Percentiles rank a stretch among this genome's conserved stretches.
These are phyloP conservation scores for Xerocomus potaroensis DNA, from an alignment of 768 basidiomycete genomes.

Conservation along the genomic window DNA sequence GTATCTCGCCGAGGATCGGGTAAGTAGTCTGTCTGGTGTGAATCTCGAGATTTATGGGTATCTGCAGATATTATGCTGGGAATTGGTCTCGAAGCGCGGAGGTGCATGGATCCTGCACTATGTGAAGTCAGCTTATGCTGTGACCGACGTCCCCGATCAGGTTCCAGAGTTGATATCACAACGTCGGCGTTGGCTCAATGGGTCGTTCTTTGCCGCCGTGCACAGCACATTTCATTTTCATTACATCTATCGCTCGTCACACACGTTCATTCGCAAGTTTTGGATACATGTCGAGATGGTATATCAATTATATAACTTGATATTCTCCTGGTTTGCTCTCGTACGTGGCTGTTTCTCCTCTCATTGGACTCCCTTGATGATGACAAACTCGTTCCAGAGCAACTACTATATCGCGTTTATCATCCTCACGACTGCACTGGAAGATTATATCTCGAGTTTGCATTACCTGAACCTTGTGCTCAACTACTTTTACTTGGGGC, in stretches of 20 bases:
- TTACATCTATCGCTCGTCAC: conserved; percentile 90
- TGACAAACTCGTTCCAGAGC: conserved; percentile 41
- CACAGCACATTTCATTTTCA: conserved; percentile 92
- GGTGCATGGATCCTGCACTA: conserved; percentile 93
- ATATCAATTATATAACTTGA: conserved; percentile 84
- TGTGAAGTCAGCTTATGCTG: conserved; percentile 89
- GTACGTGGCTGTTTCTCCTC: conserved; percentile 36
- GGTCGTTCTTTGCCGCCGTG: conserved; percentile 96
- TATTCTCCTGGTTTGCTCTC: conserved; percentile 90
- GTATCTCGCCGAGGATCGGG: conserved; percentile 91
- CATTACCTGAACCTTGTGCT: conserved; percentile 72
- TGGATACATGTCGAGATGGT: conserved; percentile 95
- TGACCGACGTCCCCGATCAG: conserved; percentile 93
- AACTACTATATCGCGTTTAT: conserved; percentile 91
- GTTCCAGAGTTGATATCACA: conserved; percentile 94
- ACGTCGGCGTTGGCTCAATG: conserved; percentile 94
- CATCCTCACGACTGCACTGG: conserved; percentile 72
- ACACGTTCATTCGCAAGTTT: conserved; percentile 76
- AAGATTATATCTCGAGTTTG: conserved; percentile 57
- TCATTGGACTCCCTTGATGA: conserved; percentile 1
- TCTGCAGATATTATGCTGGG: conserved; percentile 87
- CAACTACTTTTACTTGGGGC: conserved; percentile 82
- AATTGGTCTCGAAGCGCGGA: conserved; percentile 91
- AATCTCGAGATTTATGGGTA: conserved; percentile 8
- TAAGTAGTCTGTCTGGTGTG: conserved; percentile 26